These are phyloP conservation scores for Suillus hirtellus DNA, from an alignment of 768 basidiomycete species.

Conservation along the genomic window DNA sequence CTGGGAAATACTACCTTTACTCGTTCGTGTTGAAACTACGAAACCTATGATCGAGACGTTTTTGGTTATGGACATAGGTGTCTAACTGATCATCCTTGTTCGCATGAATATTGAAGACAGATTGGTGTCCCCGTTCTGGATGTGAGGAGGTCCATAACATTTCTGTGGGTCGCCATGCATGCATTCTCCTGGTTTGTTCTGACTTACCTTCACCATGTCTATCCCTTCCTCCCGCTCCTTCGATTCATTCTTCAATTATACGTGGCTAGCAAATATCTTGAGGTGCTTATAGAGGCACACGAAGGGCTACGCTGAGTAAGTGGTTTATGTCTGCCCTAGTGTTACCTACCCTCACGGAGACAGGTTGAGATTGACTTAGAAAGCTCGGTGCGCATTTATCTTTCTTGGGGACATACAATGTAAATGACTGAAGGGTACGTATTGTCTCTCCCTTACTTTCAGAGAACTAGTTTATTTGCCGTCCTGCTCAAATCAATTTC, in stretches of 20 bases:
- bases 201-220: background rate
- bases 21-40: conserved; percentile 66
- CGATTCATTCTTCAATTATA: background rate
- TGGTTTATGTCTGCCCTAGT: conserved; percentile 30
- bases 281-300: conserved; percentile 44
- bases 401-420: conserved; percentile 15
- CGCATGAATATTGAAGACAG: too few relatives aligned
- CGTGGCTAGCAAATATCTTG: conserved; percentile 45
- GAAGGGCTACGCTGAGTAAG: conserved; percentile 47
- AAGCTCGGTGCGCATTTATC: conserved; percentile 9
- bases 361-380: conserved; percentile 19
- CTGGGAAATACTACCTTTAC: conserved; percentile 57
- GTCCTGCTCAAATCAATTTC: background rate
- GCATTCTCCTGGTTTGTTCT: background rate
- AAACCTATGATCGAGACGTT: too few relatives aligned
- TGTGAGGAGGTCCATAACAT: conserved; percentile 40
- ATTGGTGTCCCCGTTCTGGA: conserved; percentile 59
- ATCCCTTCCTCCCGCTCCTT: background rate
- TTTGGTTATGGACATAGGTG: too few relatives aligned
- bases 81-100: background rate
- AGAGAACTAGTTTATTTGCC: conserved; percentile 4
- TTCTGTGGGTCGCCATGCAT: background rate
- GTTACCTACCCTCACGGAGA: conserved; percentile 46
- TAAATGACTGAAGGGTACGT: background rate
- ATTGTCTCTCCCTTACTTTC: background rate